phyloP scores from a whole-genome alignment of 2,329 filamentous ascomycete genomes.

The Scedosporium minutisporum region DNA sequence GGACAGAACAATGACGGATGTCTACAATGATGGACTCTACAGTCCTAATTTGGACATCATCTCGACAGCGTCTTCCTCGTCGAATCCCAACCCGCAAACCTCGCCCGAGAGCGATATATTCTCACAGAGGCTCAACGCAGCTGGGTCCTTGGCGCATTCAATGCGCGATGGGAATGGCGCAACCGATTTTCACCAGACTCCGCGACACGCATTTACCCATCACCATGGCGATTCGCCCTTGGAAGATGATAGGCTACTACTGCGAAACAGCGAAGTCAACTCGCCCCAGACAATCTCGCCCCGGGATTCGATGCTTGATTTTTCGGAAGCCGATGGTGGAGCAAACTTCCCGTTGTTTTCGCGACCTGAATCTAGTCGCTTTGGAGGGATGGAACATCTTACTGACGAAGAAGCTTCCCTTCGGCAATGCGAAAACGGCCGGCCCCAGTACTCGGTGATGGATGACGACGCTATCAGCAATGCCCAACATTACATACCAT shows the following conservation, averaged over 20 bases:
- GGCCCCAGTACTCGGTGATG: not conserved
- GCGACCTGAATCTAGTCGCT: constrained; percentile 38
- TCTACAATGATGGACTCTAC: constrained; percentile 77
- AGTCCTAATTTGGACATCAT: constrained; percentile 57
- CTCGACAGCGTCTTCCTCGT: constrained; percentile 29
- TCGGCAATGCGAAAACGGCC: not conserved
- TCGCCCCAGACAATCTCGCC: constrained; percentile 85
- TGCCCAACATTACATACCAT: not conserved
- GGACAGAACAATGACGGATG: constrained; percentile 76
- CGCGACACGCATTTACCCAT: not conserved
- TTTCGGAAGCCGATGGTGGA: constrained; percentile 64
- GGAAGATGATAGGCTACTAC: constrained; percentile 18
- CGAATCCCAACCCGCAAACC: constrained; percentile 34
- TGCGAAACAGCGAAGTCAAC: constrained; percentile 23
- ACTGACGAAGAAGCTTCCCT: not conserved
- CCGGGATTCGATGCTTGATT: constrained; percentile 83
- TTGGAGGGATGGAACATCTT: constrained; percentile 15
- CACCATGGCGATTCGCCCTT: not conserved
- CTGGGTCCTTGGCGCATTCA: constrained; percentile 19
- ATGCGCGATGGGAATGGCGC: too few relatives aligned
- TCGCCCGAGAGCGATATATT: constrained; percentile 50
- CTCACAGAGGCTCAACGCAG: constrained; percentile 66
- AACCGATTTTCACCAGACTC: not conserved
- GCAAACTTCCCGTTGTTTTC: constrained; percentile 66
- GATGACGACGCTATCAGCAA: not conserved